phyloP scores from a whole-genome alignment of 176 grass and related monocot genomes.

The Aegilops speltoides region DNA sequence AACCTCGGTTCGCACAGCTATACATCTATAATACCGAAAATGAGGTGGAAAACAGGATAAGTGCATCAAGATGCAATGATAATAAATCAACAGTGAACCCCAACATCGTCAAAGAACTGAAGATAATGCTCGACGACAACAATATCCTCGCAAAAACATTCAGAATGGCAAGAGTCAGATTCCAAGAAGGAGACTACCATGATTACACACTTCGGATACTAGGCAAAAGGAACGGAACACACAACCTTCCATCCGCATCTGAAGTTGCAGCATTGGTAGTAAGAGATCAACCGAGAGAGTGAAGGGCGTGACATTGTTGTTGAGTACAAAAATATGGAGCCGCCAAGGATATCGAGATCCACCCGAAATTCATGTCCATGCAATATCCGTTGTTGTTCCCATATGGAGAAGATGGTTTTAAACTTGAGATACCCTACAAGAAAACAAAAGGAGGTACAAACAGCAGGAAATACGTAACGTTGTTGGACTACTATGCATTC shows the following conservation, averaged over 20 bases:
- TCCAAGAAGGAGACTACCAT: no score
- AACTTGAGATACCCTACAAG: neutral
- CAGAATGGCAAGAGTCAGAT: neutral
- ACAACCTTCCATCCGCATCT: neutral
- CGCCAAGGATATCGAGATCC: no score
- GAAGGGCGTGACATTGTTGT: no score
- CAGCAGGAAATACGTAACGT: neutral
- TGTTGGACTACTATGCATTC: neutral
- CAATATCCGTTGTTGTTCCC: no score
- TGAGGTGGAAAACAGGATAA: constrained; percentile 23
- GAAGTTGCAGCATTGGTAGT: neutral
- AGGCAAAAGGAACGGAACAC: neutral
- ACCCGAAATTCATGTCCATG: no score
- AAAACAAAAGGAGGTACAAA: neutral
- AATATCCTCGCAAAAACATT: neutral
- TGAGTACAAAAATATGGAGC: no score
- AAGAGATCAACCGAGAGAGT: neutral
- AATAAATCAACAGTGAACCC: neutral
- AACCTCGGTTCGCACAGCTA: neutral
- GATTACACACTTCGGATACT: neutral
- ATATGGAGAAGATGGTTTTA: no score
- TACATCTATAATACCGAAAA: neutral
- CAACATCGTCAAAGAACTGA: neutral
- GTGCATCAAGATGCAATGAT: neutral
- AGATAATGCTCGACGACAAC: neutral